A percentile compares a stretch with the other conserved stretches of the same genome.
Evolutionary conservation across 2,329 filamentous ascomycete species (phyloP).

Genomic region (Mariannaea elegans): DNA sequence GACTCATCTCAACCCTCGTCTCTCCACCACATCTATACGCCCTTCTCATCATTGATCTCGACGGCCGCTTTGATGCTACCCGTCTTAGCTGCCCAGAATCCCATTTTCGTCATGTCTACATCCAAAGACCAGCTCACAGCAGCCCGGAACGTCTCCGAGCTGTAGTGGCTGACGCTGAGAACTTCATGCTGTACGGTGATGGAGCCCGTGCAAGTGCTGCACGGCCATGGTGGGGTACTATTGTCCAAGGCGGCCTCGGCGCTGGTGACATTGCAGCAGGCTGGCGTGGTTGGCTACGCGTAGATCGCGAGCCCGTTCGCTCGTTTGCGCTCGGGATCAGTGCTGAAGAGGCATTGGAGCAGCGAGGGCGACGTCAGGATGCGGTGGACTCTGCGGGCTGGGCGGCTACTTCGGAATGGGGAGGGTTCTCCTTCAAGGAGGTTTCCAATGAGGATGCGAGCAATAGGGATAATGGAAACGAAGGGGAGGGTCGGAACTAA

Average conservation of each 20-base stretch:
- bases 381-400: slow-evolving; percentile 56
- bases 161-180: slow-evolving; percentile 52
- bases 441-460: slow-evolving; percentile 6
- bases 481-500: background rate
- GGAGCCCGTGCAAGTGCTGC: slow-evolving; percentile 50
- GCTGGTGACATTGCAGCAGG: slow-evolving; percentile 45
- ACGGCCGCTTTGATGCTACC: slow-evolving; percentile 63
- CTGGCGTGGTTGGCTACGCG: slow-evolving; percentile 62
- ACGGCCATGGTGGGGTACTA: slow-evolving; percentile 66
- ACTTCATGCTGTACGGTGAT: slow-evolving; percentile 61
- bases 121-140: slow-evolving; percentile 53
- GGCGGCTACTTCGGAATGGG: slow-evolving; percentile 60
- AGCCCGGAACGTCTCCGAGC: slow-evolving; percentile 42
- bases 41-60: slow-evolving; percentile 64
- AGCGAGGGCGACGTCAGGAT: slow-evolving; percentile 49
- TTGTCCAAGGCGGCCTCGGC: slow-evolving; percentile 57
- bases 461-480: background rate
- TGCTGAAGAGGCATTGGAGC: slow-evolving; percentile 55
- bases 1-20: slow-evolving; percentile 62
- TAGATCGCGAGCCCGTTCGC: slow-evolving; percentile 54
- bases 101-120: slow-evolving; percentile 61
- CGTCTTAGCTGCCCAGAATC: slow-evolving; percentile 49
- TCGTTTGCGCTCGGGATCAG: slow-evolving; percentile 52
- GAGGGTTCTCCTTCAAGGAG: slow-evolving; percentile 54
- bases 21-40: slow-evolving; percentile 56